Percentiles rank a stretch among this genome's conserved stretches.
These are phyloP conservation scores for Pterocarpus santalinus DNA, from an alignment of 306 rosid genomes.

Conservation along the genomic window DNA sequence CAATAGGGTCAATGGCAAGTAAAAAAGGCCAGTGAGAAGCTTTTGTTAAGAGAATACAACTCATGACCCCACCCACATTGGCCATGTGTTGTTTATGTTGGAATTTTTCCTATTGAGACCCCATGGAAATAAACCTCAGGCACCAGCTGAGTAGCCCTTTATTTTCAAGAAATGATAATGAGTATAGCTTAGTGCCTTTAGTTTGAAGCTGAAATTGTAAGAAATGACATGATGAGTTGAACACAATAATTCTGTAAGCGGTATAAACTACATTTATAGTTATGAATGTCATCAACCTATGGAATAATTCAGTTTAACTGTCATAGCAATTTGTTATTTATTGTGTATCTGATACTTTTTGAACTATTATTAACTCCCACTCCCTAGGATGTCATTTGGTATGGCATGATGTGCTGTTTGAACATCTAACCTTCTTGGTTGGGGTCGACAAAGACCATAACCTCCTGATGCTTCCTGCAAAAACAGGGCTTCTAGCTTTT, in stretches of 20 bases:
- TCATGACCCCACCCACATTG: neutral
- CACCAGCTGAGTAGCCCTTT: neutral
- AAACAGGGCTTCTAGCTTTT: conserved; percentile 15
- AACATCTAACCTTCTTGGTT: neutral
- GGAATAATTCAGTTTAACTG: conserved; percentile 27
- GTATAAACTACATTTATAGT: neutral
- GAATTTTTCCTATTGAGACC: neutral
- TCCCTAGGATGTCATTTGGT: conserved; percentile 11
- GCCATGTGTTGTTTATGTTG: neutral
- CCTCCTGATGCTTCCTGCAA: conserved; percentile 25
- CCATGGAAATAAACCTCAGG: conserved; percentile 1
- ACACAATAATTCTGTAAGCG: neutral
- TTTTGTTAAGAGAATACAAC: conserved; percentile 7
- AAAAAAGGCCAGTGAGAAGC: conserved; percentile 10
- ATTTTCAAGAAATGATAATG: conserved; percentile 7
- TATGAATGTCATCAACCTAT: neutral
- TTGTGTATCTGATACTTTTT: conserved; percentile 31
- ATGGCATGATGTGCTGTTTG: conserved; percentile 16
- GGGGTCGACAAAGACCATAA: conserved; percentile 7
- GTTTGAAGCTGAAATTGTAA: conserved; percentile 27
- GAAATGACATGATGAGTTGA: neutral
- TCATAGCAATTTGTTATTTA: neutral
- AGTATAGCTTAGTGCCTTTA: conserved; percentile 17
- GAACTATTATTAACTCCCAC: neutral
- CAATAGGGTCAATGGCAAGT: neutral